A percentile compares a stretch with the other conserved stretches of the same genome.
phyloP scores from a whole-genome alignment of 73 alveolate species.

The Paramecium pentaurelia region DNA sequence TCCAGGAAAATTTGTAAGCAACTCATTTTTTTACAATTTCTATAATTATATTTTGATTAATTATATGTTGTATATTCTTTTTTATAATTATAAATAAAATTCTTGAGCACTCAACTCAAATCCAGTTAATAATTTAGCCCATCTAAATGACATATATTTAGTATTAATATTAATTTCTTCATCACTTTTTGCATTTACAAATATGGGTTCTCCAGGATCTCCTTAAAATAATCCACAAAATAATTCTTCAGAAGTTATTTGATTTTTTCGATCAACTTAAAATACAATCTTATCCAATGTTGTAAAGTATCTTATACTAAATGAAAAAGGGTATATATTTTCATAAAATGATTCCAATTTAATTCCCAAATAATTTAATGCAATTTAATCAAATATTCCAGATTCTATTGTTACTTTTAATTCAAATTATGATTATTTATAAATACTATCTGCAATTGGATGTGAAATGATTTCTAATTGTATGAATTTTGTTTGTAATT shows the following conservation, averaged over 20 bases:
- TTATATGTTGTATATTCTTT: constrained; percentile 6
- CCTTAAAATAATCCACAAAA: constrained; percentile 41
- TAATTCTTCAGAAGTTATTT: constrained; percentile 12
- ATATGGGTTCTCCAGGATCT: constrained; percentile 34
- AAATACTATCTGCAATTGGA: not conserved
- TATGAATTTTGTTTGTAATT: constrained; percentile 10
- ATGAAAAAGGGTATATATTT: not conserved
- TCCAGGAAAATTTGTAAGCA: not conserved
- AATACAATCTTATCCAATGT: constrained; percentile 27
- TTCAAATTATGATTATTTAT: constrained; percentile 18
- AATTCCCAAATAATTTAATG: not conserved
- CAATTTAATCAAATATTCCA: not conserved
- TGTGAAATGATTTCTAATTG: not conserved
- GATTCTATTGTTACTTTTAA: not conserved
- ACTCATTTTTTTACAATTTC: not conserved
- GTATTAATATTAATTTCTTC: constrained; percentile 38
- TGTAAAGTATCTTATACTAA: constrained; percentile 7
- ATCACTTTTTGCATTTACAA: constrained; percentile 8
- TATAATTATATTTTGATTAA: not conserved
- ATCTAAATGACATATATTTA: not conserved
- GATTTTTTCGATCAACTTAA: constrained; percentile 8
- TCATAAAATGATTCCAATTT: not conserved
- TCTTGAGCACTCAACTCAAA: not conserved
- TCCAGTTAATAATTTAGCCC: constrained; percentile 21
- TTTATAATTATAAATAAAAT: not conserved